Evolutionary conservation across 1,284 basidiomycete species (phyloP), one percentile per base, ranked within the genome.

Genomic region (Gastroboletus turbinatus): DNA sequence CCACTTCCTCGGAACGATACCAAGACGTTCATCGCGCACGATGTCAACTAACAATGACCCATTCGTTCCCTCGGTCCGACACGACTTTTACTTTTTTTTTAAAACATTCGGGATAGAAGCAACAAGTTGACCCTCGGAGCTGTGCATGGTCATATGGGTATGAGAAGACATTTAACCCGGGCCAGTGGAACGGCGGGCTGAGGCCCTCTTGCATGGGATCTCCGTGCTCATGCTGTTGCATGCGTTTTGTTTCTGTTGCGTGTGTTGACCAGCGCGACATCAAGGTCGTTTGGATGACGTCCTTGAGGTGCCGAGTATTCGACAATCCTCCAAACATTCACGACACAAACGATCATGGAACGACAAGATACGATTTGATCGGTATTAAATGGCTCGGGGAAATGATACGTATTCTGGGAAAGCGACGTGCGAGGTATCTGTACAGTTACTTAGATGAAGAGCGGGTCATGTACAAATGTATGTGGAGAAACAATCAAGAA

Each of bases 391-490:
- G 5, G 3, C 6, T 21, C 14, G 17, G 10, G 19, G 45, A 42
- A 30, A 39, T 8, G 25, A 35, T 21, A 14, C 19, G 39, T 46
- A 25, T 38, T 14, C 19, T n/a, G 17, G 25, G 35, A 36, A 30
- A 33, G 33, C 33, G 4, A 33, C 16, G 17, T 56, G 57, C 7
- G 51, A 36, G 29, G 27, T 30, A 25, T 39, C 10, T 35, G 23
- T 46, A 30, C 10, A 23, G 4, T 23, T 23, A 32, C 11, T 36
- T 25, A 39, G 43, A 21, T 32, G 9, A 16, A 38, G 10, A 16
- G 25, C 6, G 16, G 38, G 74, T 50, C 74, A 78, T 56, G 64
- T 29, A 43, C 76, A 39, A 3, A 67, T 7, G 35, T 30, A 25
- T 5, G 25, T 25, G 51, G 5, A 19, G 36, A 51, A 43, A 39